Evolutionary conservation across 1,284 basidiomycete species (phyloP).

Genomic region (Fomes fomentarius): DNA sequence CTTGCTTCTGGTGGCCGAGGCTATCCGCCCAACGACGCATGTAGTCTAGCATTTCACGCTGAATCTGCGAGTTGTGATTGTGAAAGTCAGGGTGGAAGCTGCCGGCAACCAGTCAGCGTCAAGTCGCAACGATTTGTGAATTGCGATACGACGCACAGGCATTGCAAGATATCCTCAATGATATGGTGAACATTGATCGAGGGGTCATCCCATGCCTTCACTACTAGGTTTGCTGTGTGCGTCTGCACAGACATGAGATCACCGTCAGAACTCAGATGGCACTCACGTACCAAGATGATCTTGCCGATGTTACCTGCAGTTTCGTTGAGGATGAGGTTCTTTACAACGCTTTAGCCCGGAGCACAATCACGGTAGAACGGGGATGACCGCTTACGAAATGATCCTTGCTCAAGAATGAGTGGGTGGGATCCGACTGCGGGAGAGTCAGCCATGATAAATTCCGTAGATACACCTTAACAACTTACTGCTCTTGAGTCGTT

Average conservation of each 20-base stretch:
- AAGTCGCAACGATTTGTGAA: neutral
- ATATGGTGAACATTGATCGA: conserved; percentile 61
- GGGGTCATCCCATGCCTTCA: conserved; percentile 84
- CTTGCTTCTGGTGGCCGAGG: conserved; percentile 54
- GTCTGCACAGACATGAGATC: conserved; percentile 36
- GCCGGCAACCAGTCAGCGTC: neutral
- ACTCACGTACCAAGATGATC: conserved; percentile 60
- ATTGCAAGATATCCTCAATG: conserved; percentile 73
- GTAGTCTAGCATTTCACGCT: conserved; percentile 76
- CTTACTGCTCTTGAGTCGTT: conserved; percentile 75
- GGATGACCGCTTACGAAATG: conserved; percentile 61
- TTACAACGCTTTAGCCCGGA: neutral
- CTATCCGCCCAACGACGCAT: conserved; percentile 65
- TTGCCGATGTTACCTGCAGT: conserved; percentile 79
- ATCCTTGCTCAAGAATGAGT: conserved; percentile 83
- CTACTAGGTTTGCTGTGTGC: conserved; percentile 63
- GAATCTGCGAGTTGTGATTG: conserved; percentile 68
- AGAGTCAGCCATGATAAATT: no score
- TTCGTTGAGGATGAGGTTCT: conserved; percentile 79
- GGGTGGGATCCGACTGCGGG: conserved; percentile 79
- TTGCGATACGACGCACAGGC: conserved; percentile 53
- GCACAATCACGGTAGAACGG: neutral
- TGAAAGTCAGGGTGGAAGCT: conserved; percentile 90
- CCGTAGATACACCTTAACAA: no score
- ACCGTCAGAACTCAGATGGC: conserved; percentile 14